Evolutionary conservation across 2,329 filamentous ascomycete genomes (phyloP).

Genomic region (Ciborinia camelliae): DNA sequence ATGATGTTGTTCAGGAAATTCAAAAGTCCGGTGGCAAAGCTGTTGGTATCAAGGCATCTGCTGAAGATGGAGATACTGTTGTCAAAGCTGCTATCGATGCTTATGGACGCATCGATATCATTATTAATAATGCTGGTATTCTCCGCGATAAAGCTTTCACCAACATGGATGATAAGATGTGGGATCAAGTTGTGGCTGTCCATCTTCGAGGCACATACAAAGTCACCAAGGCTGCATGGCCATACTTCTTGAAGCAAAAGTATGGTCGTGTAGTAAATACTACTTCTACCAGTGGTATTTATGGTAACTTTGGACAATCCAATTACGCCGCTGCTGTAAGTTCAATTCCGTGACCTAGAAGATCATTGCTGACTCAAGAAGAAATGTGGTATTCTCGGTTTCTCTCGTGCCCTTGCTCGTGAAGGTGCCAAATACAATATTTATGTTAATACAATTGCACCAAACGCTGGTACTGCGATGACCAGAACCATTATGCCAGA

Average conservation of each 20-base stretch:
- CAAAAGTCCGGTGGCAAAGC: conserved; percentile 85
- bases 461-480: conserved; percentile 95
- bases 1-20: conserved; percentile 88
- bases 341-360: conserved; percentile 39
- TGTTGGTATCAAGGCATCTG: conserved; percentile 87
- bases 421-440: conserved; percentile 98
- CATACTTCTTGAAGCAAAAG: conserved; percentile 96
- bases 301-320: conserved; percentile 97
- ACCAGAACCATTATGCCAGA: conserved; percentile 91
- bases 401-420: conserved; percentile 87
- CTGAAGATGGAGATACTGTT: conserved; percentile 86
- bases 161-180: conserved; percentile 95
- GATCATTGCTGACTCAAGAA: conserved; percentile 37
- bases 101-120: conserved; percentile 88
- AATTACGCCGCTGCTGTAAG: conserved; percentile 90
- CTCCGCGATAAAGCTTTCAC: conserved; percentile 95
- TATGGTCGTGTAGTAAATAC: conserved; percentile 97
- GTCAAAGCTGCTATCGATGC: conserved; percentile 92
- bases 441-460: conserved; percentile 95
- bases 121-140: conserved; percentile 98
- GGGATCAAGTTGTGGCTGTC: conserved; percentile 88
- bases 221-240: conserved; percentile 95
- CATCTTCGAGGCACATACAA: conserved; percentile 95
- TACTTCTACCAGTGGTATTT: conserved; percentile 93
- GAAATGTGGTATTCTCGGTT: conserved; percentile 91